Conservation (phyloP, 2,329 filamentous ascomycete genomes). For the Alternaria ethzedia region DNA sequence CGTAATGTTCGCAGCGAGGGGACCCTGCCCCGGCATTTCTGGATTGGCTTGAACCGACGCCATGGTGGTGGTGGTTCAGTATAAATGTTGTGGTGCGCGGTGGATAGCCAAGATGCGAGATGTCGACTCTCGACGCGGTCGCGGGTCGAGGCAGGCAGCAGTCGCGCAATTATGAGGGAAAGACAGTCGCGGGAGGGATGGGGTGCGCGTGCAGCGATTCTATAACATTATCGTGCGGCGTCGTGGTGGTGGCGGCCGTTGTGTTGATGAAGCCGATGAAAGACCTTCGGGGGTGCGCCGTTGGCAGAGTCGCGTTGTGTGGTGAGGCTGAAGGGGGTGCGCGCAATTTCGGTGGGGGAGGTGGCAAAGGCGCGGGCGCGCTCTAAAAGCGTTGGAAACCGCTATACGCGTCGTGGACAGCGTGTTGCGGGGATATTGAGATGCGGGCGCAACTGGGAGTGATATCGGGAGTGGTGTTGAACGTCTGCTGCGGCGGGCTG, state of each 20-base stretch:
- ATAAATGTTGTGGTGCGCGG: slow-evolving; percentile 23
- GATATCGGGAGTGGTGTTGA: slow-evolving; percentile 40
- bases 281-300: slow-evolving; percentile 34
- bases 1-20: slow-evolving; percentile 71
- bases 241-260: slow-evolving; percentile 33
- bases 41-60: slow-evolving; percentile 78
- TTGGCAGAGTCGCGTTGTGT: slow-evolving; percentile 40
- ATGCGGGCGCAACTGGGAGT: slow-evolving; percentile 43
- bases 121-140: slow-evolving; percentile 25
- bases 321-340: slow-evolving; percentile 33
- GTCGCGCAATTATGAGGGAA: slow-evolving; percentile 33
- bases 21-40: slow-evolving; percentile 68
- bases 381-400: slow-evolving; percentile 26
- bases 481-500: slow-evolving; percentile 12
- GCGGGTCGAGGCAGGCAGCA: slow-evolving; percentile 18
- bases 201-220: slow-evolving; percentile 31
- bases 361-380: slow-evolving; percentile 35
- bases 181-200: slow-evolving; percentile 30
- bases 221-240: slow-evolving; percentile 46
- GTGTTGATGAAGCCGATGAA: slow-evolving; percentile 43
- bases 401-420: slow-evolving; percentile 44
- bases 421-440: slow-evolving; percentile 46
- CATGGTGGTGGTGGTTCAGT: slow-evolving; percentile 59
- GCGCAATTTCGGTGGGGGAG: slow-evolving; percentile 37
- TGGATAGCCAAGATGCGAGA: slow-evolving; percentile 15